phyloP scores from a whole-genome alignment of 106 monocot genomes.

The Chionographis japonica region DNA sequence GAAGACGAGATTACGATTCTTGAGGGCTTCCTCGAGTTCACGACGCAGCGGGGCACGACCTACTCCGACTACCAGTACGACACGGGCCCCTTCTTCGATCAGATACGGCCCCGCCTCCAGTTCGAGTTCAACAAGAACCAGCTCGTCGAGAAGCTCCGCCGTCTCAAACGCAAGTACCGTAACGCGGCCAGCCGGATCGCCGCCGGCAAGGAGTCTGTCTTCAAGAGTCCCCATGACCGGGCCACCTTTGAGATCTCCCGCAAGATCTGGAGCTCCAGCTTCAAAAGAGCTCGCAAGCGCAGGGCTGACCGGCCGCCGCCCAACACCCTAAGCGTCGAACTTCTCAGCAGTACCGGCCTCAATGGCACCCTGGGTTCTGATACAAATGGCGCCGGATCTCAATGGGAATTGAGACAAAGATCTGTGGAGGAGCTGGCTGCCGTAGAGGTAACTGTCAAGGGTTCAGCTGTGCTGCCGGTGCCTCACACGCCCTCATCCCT shows the following conservation, averaged over 20 bases:
- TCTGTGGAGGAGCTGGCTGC: background rate
- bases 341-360: background rate
- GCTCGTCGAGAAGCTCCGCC: conserved; percentile 91
- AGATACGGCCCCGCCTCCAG: conserved; percentile 70
- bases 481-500: background rate
- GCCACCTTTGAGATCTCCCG: conserved; percentile 77
- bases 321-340: background rate
- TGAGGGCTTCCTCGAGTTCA: conserved; percentile 83
- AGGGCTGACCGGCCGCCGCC: conserved; percentile 24
- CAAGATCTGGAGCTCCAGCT: conserved; percentile 68
- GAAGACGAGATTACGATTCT: conserved; percentile 91
- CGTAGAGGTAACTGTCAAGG: background rate
- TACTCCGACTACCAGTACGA: conserved; percentile 90
- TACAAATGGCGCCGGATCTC: too few relatives aligned
- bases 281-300: conserved; percentile 34
- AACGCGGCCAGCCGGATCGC: conserved; percentile 57
- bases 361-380: background rate
- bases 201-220: conserved; percentile 47
- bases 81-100: conserved; percentile 96
- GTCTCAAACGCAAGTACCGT: conserved; percentile 96
- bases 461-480: background rate
- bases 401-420: background rate
- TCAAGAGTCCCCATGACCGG: conserved; percentile 75
- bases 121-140: conserved; percentile 97
- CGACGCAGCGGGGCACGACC: conserved; percentile 63